Conservation (phyloP, 2,329 filamentous ascomycete species). For the Fusarium equiseti region DNA sequence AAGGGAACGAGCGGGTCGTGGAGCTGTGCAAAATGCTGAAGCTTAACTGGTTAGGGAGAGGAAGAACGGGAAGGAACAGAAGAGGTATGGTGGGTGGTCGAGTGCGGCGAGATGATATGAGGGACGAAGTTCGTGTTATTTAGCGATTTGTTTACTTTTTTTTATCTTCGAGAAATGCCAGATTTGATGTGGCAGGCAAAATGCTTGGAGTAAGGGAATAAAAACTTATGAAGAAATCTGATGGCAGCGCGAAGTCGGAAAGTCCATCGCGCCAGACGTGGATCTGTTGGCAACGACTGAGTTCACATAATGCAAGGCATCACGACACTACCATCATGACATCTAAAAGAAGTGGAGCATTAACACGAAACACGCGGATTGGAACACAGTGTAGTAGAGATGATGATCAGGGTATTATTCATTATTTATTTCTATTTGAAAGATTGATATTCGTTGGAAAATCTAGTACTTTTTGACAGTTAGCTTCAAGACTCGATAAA, state of each 20-base stretch:
- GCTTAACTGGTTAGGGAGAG: constrained; percentile 95
- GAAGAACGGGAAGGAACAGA: constrained; percentile 87
- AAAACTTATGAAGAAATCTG: neutral
- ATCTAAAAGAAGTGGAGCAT: neutral
- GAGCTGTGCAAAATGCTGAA: constrained; percentile 89
- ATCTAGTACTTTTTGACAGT: constrained; percentile 37
- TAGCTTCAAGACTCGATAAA: constrained; percentile 35
- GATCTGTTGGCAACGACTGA: neutral
- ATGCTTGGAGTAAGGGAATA: neutral
- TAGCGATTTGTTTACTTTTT: constrained; percentile 5
- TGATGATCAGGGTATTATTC: neutral
- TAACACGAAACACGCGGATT: neutral
- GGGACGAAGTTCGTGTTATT: constrained; percentile 58
- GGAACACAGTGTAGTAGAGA: neutral
- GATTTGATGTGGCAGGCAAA: neutral
- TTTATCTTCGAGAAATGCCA: neutral
- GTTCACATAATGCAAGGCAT: neutral
- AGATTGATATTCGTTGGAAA: neutral
- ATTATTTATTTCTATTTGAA: neutral
- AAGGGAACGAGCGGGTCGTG: constrained; percentile 82
- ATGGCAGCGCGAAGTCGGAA: neutral
- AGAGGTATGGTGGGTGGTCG: constrained; percentile 86
- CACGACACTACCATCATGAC: neutral
- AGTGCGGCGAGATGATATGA: constrained; percentile 60
- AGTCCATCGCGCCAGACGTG: neutral